Conservation (phyloP, 305 asterid genomes). For the Plantago coronopus region DNA sequence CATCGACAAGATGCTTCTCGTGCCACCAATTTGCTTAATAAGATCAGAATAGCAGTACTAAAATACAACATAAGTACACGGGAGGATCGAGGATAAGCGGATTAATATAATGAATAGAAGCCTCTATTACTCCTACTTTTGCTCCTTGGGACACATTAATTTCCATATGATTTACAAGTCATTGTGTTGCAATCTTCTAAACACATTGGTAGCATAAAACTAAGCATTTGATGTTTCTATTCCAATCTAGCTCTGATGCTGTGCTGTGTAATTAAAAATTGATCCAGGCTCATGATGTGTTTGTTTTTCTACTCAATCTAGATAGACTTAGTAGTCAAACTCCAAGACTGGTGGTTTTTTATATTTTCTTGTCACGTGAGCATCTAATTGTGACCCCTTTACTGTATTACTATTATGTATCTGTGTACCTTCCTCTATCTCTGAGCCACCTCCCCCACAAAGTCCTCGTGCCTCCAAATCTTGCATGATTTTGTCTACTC, state of each 20-base stretch:
- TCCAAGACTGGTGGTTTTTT: slow-evolving; percentile 43
- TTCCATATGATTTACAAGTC: slow-evolving; percentile 40
- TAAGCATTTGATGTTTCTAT: slow-evolving; percentile 64
- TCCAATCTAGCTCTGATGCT: slow-evolving; percentile 49
- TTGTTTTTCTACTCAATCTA: slow-evolving; percentile 34
- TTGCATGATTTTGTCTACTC: slow-evolving; percentile 38
- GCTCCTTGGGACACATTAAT: slow-evolving; percentile 71
- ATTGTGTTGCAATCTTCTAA: slow-evolving; percentile 34
- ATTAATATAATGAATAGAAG: slow-evolving; percentile 46
- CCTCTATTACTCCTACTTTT: slow-evolving; percentile 37
- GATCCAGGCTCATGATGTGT: slow-evolving; percentile 47
- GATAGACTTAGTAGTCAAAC: slow-evolving; percentile 44
- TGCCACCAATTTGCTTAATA: slow-evolving; percentile 33
- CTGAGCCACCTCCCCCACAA: slow-evolving; percentile 22
- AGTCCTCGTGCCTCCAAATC: slow-evolving; percentile 80
- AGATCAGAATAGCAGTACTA: slow-evolving; percentile 25
- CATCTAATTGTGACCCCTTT: slow-evolving; percentile 19
- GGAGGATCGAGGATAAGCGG: slow-evolving; percentile 33
- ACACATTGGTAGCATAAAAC: slow-evolving; percentile 38
- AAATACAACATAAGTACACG: slow-evolving; percentile 23
- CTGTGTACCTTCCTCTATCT: no score
- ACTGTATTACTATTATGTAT: neutral
- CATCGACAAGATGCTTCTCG: slow-evolving; percentile 39
- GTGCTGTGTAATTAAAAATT: no score
- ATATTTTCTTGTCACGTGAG: slow-evolving; percentile 56